phyloP scores from a whole-genome alignment of 192 early-diverging fungal species.

The Umbelopsis ramanniana region DNA sequence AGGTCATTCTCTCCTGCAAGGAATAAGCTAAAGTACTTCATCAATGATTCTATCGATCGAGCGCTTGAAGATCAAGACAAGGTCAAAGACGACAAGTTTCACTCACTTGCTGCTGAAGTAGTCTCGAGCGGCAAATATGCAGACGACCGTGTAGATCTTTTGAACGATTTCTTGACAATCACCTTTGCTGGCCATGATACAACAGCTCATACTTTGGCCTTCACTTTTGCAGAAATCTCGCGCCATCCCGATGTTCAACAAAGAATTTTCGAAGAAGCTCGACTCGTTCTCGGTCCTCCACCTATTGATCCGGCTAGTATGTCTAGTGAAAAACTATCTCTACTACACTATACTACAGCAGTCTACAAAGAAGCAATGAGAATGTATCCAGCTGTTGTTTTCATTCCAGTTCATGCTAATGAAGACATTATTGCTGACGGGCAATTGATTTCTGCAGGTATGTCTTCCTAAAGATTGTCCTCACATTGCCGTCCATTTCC shows the following conservation, averaged over 20 bases:
- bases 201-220: constrained; percentile 51
- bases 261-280: constrained; percentile 46
- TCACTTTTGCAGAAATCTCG: constrained; percentile 47
- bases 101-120: constrained; percentile 29
- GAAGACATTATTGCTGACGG: constrained; percentile 29
- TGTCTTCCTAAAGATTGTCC: not conserved
- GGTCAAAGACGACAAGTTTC: not conserved
- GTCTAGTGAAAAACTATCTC: constrained; percentile 35
- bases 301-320: constrained; percentile 22
- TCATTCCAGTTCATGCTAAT: constrained; percentile 38
- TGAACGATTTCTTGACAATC: constrained; percentile 52
- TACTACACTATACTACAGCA: constrained; percentile 32
- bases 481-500: not conserved
- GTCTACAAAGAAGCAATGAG: constrained; percentile 41
- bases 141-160: constrained; percentile 35
- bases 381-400: constrained; percentile 42
- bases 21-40: constrained; percentile 33
- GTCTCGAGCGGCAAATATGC: constrained; percentile 26
- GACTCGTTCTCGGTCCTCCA: constrained; percentile 34
- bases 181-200: constrained; percentile 64
- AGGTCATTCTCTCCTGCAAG: constrained; percentile 30
- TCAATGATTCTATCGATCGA: constrained; percentile 25
- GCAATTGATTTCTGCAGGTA: constrained; percentile 27
- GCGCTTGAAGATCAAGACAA: constrained; percentile 14
- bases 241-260: constrained; percentile 47